These are phyloP conservation scores for Ustilago lituana DNA, from an alignment of 1,284 basidiomycete genomes.

Conservation along the genomic window DNA sequence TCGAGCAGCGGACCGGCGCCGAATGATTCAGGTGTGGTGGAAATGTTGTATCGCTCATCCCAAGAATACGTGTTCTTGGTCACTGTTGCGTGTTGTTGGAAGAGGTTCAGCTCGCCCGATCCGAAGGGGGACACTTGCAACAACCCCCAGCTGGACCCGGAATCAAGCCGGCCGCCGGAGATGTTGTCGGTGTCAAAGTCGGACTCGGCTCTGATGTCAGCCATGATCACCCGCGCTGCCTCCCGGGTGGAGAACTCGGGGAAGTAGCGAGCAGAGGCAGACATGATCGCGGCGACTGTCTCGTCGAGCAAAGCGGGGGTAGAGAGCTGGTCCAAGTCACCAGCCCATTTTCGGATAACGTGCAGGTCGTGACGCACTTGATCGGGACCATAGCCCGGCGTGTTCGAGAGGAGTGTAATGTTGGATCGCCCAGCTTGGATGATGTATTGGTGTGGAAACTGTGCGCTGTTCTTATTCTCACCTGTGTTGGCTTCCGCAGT, in stretches of 20 bases:
- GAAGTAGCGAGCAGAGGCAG: slow-evolving; percentile 61
- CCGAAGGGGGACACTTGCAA: slow-evolving; percentile 61
- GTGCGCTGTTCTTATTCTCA: no score
- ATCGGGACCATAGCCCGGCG: slow-evolving; percentile 48
- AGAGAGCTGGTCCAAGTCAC: slow-evolving; percentile 48
- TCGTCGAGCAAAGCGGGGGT: slow-evolving; percentile 53
- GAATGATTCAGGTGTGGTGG: slow-evolving; percentile 13
- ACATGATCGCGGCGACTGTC: slow-evolving; percentile 59
- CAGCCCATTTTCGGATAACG: slow-evolving; percentile 60
- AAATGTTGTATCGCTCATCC: slow-evolving; percentile 28
- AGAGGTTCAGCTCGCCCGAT: slow-evolving; percentile 50
- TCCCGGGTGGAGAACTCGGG: slow-evolving; percentile 59
- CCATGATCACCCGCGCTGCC: slow-evolving; percentile 56
- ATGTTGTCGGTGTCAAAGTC: slow-evolving; percentile 50
- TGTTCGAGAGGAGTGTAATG: slow-evolving; percentile 46
- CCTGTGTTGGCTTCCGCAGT: background rate
- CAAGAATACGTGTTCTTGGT: slow-evolving; percentile 50
- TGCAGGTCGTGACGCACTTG: slow-evolving; percentile 57
- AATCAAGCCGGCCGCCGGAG: slow-evolving; percentile 55
- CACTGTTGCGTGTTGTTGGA: slow-evolving; percentile 48
- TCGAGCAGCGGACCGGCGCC: slow-evolving; percentile 51
- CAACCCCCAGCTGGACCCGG: slow-evolving; percentile 57
- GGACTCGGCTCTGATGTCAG: slow-evolving; percentile 64
- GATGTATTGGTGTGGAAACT: slow-evolving; percentile 6
- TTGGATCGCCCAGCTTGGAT: slow-evolving; percentile 15